phyloP scores from a whole-genome alignment of 2,329 filamentous ascomycete species.

The Nemania abortiva region DNA sequence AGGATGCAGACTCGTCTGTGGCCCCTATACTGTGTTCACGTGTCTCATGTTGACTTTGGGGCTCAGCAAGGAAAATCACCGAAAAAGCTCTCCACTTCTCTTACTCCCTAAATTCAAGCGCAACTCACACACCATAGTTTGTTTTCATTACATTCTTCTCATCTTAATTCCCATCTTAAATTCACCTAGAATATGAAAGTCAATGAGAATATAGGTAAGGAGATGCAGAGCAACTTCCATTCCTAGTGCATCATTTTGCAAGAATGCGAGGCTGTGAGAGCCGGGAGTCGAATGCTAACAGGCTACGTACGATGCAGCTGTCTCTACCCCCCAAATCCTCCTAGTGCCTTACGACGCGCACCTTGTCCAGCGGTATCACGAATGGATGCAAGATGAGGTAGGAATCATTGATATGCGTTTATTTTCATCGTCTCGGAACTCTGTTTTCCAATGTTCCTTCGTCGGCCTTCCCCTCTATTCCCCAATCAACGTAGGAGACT shows the following conservation, averaged over 20 bases:
- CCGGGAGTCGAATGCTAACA: background rate
- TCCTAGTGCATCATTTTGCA: background rate
- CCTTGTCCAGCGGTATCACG: constrained; percentile 86
- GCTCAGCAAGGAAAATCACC: constrained; percentile 4
- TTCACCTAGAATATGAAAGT: constrained; percentile 55
- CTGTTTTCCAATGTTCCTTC: background rate
- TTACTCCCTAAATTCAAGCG: background rate
- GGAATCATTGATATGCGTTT: constrained; percentile 34
- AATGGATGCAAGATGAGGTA: constrained; percentile 90
- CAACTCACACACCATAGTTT: background rate
- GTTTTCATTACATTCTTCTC: background rate
- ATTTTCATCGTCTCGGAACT: background rate
- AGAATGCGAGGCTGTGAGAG: too few species aligned
- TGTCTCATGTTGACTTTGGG: background rate
- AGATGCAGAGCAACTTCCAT: background rate
- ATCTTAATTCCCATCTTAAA: background rate
- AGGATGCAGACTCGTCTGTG: background rate
- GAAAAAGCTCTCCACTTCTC: constrained; percentile 23
- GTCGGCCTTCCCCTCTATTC: too few species aligned
- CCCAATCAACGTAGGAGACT: too few species aligned
- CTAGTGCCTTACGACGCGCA: constrained; percentile 86
- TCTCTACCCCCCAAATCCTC: constrained; percentile 74
- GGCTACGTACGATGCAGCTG: constrained; percentile 60
- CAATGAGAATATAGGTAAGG: constrained; percentile 59
- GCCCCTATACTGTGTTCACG: background rate